phyloP scores from a whole-genome alignment of 306 rosid species.

The Amphicarpaea edgeworthii region DNA sequence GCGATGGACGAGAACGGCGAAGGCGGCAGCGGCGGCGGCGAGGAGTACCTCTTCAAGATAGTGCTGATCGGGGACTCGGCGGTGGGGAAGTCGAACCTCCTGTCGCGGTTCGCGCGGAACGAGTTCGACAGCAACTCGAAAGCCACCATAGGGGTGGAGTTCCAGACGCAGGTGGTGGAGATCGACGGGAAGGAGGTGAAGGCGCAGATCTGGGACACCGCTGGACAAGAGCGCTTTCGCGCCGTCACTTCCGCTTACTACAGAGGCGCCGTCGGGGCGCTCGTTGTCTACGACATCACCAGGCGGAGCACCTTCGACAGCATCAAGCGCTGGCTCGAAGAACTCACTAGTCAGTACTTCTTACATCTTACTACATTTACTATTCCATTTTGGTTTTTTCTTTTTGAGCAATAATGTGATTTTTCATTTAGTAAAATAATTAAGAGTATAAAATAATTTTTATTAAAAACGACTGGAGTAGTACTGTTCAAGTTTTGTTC shows the following conservation, averaged over 20 bases:
- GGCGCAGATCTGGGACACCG: constrained; percentile 99
- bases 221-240: constrained; percentile 90
- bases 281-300: constrained; percentile 81
- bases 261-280: constrained; percentile 93
- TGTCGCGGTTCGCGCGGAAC: constrained; percentile 81
- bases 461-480: too few species aligned
- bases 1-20: constrained; percentile 56
- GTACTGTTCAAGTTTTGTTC: too few species aligned
- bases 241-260: constrained; percentile 96
- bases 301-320: constrained; percentile 68
- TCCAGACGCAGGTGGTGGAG: constrained; percentile 81
- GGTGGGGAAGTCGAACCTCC: constrained; percentile 87
- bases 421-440: too few species aligned
- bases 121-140: constrained; percentile 83
- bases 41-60: constrained; percentile 87
- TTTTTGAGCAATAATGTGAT: too few species aligned
- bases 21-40: constrained; percentile 53
- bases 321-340: constrained; percentile 86
- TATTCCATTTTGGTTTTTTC: too few species aligned
- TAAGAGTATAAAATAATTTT: too few species aligned
- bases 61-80: constrained; percentile 94
- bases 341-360: constrained; percentile 63
- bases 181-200: constrained; percentile 86
- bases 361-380: too few species aligned
- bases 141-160: constrained; percentile 93